Conservation (phyloP, 1,139 yeast genomes). For the Scheffersomyces insectosa region DNA sequence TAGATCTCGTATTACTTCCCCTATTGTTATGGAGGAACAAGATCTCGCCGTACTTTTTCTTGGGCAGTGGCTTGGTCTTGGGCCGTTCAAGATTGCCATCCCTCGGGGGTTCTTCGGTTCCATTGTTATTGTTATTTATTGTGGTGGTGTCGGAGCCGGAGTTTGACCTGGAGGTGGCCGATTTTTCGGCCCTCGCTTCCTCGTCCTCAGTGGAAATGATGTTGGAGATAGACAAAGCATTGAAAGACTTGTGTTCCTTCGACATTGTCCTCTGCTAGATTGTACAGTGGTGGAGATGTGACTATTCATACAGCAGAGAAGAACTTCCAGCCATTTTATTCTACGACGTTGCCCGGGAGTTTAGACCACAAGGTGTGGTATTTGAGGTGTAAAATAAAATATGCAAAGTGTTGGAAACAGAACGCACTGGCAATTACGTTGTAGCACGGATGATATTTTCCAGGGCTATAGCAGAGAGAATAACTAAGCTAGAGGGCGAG, state of each 20-base stretch:
- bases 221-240: constrained; percentile 3
- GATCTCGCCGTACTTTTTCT: not conserved
- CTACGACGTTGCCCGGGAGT: no score
- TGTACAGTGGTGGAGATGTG: no score
- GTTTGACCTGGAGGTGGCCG: not conserved
- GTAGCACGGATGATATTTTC: no score
- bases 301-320: no score
- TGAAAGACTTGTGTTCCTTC: not conserved
- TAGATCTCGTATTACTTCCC: not conserved
- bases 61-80: not conserved
- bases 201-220: constrained; percentile 1
- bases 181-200: not conserved
- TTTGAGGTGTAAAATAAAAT: no score
- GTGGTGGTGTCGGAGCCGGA: not conserved
- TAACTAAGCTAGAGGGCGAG: no score
- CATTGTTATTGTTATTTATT: not conserved
- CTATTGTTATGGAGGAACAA: not conserved
- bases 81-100: not conserved
- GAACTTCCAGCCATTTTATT: no score
- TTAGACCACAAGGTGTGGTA: no score
- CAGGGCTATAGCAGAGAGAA: no score
- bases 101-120: not conserved
- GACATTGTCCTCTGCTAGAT: not conserved
- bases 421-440: no score
- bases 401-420: no score